Percentiles rank a stretch among this genome's conserved stretches.
These are phyloP conservation scores for Aspergillus quadricinctus DNA, from an alignment of 2,329 filamentous ascomycete species.

Conservation along the genomic window DNA sequence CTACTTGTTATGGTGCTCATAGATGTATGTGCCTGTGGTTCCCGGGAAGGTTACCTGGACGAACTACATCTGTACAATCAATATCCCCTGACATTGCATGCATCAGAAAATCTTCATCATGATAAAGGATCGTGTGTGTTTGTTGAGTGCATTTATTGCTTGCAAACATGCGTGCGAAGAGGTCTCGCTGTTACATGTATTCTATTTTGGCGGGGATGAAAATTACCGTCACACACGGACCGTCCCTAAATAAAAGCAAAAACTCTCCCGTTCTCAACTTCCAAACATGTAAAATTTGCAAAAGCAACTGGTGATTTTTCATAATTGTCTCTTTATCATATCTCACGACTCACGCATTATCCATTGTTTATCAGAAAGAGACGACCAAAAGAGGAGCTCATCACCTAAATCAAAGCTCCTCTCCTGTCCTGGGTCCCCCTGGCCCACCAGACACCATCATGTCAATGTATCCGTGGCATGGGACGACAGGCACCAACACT, in stretches of 20 bases:
- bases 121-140: not conserved
- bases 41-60: constrained; percentile 12
- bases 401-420: not conserved
- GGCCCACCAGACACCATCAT: not conserved
- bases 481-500: constrained; percentile 4
- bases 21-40: constrained; percentile 20
- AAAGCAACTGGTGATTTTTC: constrained; percentile 13
- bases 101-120: not conserved
- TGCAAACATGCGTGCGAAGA: not conserved
- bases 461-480: constrained; percentile 18
- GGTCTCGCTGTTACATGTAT: not conserved
- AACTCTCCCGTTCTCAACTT: not conserved
- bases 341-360: not conserved
- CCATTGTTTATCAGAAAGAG: not conserved
- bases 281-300: constrained; percentile 8
- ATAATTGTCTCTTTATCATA: constrained; percentile 1
- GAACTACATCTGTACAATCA: constrained; percentile 6
- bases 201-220: not conserved
- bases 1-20: constrained; percentile 16
- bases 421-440: not conserved
- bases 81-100: constrained; percentile 3
- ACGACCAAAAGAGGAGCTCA: not conserved
- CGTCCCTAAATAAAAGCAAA: constrained; percentile 2
- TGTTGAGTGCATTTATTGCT: not conserved
- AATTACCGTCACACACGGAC: constrained; percentile 3